Conservation (phyloP, 768 basidiomycete genomes). For the Lactarius sanguifluus region DNA sequence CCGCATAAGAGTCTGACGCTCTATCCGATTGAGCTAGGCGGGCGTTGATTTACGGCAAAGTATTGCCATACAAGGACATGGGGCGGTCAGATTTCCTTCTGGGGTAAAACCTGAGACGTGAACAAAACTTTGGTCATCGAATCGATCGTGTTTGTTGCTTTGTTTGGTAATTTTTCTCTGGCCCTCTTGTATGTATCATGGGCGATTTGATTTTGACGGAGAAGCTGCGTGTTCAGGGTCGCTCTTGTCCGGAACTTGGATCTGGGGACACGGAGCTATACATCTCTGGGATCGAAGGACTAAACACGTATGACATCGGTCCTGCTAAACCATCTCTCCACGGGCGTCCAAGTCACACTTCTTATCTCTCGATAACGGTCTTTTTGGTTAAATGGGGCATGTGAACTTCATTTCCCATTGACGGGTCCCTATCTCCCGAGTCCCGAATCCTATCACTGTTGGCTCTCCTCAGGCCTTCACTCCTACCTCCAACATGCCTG, state of each 20-base stretch:
- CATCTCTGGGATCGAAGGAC: not conserved
- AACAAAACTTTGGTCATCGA: no score
- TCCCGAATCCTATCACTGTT: not conserved
- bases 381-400: not conserved
- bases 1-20: slow-evolving; percentile 60
- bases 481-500: slow-evolving; percentile 13
- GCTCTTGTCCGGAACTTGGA: not conserved
- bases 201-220: not conserved
- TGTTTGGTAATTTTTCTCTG: no score
- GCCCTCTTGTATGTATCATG: no score
- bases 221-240: not conserved
- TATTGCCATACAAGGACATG: not conserved
- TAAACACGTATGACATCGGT: not conserved
- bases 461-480: not conserved
- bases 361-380: not conserved
- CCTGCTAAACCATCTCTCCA: not conserved
- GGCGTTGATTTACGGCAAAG: slow-evolving; percentile 34
- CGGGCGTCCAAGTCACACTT: no score
- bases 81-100: not conserved
- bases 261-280: not conserved
- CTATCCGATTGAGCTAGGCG: slow-evolving; percentile 69
- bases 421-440: not conserved
- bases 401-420: not conserved
- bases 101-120: no score
- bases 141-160: no score